Evolutionary conservation across 352 stramenopile species (phyloP).

Genomic region (Blastocystis sp.): DNA sequence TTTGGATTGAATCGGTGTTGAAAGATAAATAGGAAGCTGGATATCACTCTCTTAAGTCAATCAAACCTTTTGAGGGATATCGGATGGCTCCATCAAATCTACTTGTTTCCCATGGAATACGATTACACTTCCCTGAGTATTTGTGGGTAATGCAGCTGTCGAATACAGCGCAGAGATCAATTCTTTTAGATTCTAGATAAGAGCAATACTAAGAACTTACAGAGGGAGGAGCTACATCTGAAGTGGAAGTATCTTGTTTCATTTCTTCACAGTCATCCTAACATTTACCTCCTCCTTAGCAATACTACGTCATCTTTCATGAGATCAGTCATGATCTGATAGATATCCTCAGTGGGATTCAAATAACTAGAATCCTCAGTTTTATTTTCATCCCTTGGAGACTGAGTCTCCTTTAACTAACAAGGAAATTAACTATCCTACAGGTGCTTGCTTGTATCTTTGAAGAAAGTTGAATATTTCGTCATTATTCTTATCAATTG

Average conservation of each 20-base stretch:
- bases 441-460: background rate
- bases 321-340: slow-evolving; percentile 47
- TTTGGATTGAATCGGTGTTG: background rate
- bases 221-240: background rate
- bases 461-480: background rate
- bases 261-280: background rate
- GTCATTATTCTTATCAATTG: background rate
- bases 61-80: background rate
- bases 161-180: slow-evolving; percentile 18
- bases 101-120: background rate
- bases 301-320: slow-evolving; percentile 28
- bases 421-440: background rate
- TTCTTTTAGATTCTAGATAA: background rate
- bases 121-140: background rate
- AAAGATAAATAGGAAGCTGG: background rate
- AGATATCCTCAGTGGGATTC: slow-evolving; percentile 31
- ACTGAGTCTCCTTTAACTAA: background rate
- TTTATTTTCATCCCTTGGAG: background rate
- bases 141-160: background rate
- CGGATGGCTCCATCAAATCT: background rate
- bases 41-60: background rate
- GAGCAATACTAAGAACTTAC: background rate
- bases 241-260: background rate
- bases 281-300: background rate
- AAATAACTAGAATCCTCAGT: background rate